Evolutionary conservation across 768 basidiomycete species (phyloP).

Genomic region (Tulasnella calospora): DNA sequence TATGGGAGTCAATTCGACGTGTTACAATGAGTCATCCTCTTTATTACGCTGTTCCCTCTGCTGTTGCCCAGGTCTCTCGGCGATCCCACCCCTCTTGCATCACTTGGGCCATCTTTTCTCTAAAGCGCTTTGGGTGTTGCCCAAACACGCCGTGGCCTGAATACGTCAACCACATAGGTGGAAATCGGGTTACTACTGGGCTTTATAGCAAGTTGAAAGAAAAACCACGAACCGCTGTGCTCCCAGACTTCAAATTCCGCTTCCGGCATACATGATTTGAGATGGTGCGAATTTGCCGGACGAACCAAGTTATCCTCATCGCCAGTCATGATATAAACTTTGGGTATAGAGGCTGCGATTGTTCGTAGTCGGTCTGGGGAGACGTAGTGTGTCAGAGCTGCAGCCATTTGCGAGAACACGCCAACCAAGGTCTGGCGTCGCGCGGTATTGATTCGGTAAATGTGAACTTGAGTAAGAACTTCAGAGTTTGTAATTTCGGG

Average conservation of each 20-base stretch:
- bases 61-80: background rate
- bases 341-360: slow-evolving; percentile 56
- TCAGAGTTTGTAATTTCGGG: slow-evolving; percentile 60
- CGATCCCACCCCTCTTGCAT: slow-evolving; percentile 47
- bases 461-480: slow-evolving; percentile 53
- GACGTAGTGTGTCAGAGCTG: slow-evolving; percentile 60
- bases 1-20: background rate
- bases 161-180: background rate
- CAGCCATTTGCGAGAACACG: slow-evolving; percentile 65
- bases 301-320: slow-evolving; percentile 58
- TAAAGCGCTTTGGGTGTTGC: slow-evolving; percentile 51
- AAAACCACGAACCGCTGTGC: slow-evolving; percentile 40
- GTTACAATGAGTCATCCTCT: background rate
- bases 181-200: background rate
- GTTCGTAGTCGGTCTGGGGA: slow-evolving; percentile 43
- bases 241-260: slow-evolving; percentile 55
- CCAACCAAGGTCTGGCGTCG: slow-evolving; percentile 59
- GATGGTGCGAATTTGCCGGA: slow-evolving; percentile 46
- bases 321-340: slow-evolving; percentile 63
- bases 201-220: background rate
- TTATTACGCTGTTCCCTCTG: background rate
- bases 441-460: slow-evolving; percentile 47
- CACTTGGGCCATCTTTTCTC: slow-evolving; percentile 52
- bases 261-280: slow-evolving; percentile 56
- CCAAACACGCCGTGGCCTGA: slow-evolving; percentile 52